Evolutionary conservation across 768 basidiomycete genomes (phyloP).

Genomic region (Agaricus sinodeliciosus): DNA sequence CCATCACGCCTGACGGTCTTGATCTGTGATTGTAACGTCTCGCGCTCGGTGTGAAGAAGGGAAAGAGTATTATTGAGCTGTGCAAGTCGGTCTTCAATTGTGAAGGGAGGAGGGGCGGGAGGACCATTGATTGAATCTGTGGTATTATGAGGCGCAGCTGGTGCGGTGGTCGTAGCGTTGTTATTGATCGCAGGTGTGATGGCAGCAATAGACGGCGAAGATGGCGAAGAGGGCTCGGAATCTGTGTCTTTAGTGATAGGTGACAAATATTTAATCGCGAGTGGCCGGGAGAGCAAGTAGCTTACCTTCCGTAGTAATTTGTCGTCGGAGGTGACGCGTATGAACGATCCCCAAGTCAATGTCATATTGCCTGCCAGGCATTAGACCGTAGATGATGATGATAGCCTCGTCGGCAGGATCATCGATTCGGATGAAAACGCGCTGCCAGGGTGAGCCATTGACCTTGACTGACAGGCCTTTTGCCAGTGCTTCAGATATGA

Average conservation of each 20-base stretch:
- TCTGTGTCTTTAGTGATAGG: conserved; percentile 18
- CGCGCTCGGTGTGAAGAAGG: conserved; percentile 57
- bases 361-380: conserved; percentile 87
- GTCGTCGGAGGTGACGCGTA: conserved; percentile 36
- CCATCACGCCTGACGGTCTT: conserved; percentile 76
- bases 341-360: conserved; percentile 75
- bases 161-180: not conserved
- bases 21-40: conserved; percentile 58
- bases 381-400: conserved; percentile 84
- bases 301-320: conserved; percentile 64
- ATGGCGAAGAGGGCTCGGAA: conserved; percentile 26
- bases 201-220: conserved; percentile 13
- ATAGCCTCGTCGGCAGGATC: conserved; percentile 82
- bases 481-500: conserved; percentile 62
- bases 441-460: conserved; percentile 72
- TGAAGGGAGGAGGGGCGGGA: conserved; percentile 29
- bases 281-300: conserved; percentile 14
- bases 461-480: conserved; percentile 76
- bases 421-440: conserved; percentile 73
- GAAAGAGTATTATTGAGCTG: conserved; percentile 67
- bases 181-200: conserved; percentile 1
- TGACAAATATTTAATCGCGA: not conserved
- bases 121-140: conserved; percentile 10
- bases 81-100: conserved; percentile 58
- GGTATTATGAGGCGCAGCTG: conserved; percentile 14